Evolutionary conservation across 163 green algal species (phyloP).

Genomic region (Prototheca cutis): DNA sequence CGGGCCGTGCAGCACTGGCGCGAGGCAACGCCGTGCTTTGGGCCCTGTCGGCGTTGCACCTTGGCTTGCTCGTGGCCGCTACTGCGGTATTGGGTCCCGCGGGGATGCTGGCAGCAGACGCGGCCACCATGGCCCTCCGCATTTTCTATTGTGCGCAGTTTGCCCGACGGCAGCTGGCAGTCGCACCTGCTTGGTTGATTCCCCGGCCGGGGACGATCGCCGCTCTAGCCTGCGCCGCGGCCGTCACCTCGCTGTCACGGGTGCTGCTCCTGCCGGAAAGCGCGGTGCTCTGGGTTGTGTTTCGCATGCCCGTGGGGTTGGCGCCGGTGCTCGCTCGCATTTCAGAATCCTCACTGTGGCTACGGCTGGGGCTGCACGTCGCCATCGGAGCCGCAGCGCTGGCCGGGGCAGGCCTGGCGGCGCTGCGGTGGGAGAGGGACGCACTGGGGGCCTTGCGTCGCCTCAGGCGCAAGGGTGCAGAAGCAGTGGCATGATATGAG

Average conservation of each 20-base stretch:
- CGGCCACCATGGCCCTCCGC: constrained; percentile 59
- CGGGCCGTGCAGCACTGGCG: constrained; percentile 27
- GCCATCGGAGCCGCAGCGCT: neutral
- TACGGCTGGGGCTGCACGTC: too few relatives aligned
- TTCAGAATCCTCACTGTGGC: too few relatives aligned
- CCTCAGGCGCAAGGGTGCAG: too few relatives aligned
- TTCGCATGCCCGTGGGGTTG: too few relatives aligned
- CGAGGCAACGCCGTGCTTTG: constrained; percentile 50
- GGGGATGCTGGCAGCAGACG: constrained; percentile 65
- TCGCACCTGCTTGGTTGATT: constrained; percentile 16
- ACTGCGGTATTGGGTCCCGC: constrained; percentile 33
- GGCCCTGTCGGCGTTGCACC: constrained; percentile 34
- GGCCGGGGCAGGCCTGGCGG: too few relatives aligned
- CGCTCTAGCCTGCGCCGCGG: constrained; percentile 9
- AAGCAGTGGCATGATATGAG: too few relatives aligned
- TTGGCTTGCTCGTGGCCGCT: constrained; percentile 32
- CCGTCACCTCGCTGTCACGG: neutral
- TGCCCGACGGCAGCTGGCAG: constrained; percentile 8
- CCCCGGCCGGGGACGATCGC: constrained; percentile 22
- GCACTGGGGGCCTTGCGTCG: too few relatives aligned
- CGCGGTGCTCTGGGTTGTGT: neutral
- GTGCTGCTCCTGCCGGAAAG: constrained; percentile 1
- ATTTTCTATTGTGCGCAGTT: constrained; percentile 58
- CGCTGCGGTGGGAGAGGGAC: too few relatives aligned
- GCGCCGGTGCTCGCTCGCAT: too few relatives aligned